These are phyloP conservation scores for Harrya chromipes DNA, from an alignment of 768 basidiomycete species.

Conservation along the genomic window DNA sequence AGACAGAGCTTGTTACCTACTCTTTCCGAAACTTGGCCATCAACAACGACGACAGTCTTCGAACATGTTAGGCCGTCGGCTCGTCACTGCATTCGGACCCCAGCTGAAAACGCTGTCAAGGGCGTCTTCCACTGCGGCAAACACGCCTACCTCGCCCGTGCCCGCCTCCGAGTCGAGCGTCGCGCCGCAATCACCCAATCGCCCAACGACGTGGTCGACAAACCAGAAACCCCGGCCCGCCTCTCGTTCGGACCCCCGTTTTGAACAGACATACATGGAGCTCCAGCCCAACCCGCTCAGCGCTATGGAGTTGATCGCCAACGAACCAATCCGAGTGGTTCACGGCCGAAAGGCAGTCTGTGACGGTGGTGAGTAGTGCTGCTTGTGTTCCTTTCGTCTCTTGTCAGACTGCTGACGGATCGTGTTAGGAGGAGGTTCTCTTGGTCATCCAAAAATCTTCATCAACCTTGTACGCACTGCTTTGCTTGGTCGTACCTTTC, in stretches of 20 bases:
- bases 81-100: slow-evolving; percentile 16
- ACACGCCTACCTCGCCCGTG: slow-evolving; percentile 5
- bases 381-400: not conserved
- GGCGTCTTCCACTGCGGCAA: slow-evolving; percentile 24
- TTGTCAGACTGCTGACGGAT: slow-evolving; percentile 11
- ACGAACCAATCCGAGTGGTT: slow-evolving; percentile 83
- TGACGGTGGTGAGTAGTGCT: slow-evolving; percentile 78
- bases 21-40: slow-evolving; percentile 1
- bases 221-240: slow-evolving; percentile 71
- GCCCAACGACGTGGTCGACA: slow-evolving; percentile 79
- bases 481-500: not conserved
- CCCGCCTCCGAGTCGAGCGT: slow-evolving; percentile 29
- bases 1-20: not conserved
- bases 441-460: slow-evolving; percentile 96
- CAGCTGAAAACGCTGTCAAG: slow-evolving; percentile 17
- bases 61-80: slow-evolving; percentile 29
- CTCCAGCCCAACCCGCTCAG: slow-evolving; percentile 87
- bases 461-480: slow-evolving; percentile 79
- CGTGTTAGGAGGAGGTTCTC: slow-evolving; percentile 77
- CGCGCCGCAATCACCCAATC: slow-evolving; percentile 78
- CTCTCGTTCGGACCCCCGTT: slow-evolving; percentile 65
- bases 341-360: slow-evolving; percentile 84
- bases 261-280: slow-evolving; percentile 88
- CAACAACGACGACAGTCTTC: slow-evolving; percentile 7
- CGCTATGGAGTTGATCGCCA: slow-evolving; percentile 85